A percentile compares a stretch with the other conserved stretches of the same genome.
Conservation (phyloP, 352 stramenopile genomes). For the Pilasporangium apinafurcum region DNA sequence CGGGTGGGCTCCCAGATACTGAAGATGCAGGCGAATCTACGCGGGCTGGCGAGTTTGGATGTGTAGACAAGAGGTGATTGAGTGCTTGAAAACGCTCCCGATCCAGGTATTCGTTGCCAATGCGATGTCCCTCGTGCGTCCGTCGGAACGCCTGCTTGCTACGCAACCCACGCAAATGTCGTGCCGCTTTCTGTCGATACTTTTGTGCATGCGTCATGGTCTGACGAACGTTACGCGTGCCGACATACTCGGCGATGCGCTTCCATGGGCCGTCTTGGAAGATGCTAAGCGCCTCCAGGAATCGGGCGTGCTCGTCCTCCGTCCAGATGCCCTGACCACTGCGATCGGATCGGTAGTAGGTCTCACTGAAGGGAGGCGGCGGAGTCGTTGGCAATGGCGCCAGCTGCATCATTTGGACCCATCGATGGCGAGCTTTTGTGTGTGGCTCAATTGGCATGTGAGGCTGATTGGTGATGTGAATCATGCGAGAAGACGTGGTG, state of each 20-base stretch:
- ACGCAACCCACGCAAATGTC: conserved; percentile 45
- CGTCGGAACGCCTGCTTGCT: conserved; percentile 74
- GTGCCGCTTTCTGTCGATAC: conserved; percentile 57
- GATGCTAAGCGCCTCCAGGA: conserved; percentile 68
- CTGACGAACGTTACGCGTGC: conserved; percentile 62
- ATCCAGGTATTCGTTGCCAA: conserved; percentile 56
- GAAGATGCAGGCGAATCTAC: not conserved
- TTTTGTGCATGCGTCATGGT: conserved; percentile 77
- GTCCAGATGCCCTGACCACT: conserved; percentile 52
- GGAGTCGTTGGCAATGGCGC: too few relatives aligned
- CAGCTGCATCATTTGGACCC: too few relatives aligned
- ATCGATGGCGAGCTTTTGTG: too few relatives aligned
- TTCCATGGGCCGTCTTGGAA: conserved; percentile 69
- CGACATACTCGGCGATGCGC: conserved; percentile 50
- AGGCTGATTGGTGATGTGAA: too few relatives aligned
- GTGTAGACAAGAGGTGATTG: not conserved
- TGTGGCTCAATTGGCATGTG: too few relatives aligned
- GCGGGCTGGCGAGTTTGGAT: not conserved
- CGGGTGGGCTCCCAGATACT: too few relatives aligned
- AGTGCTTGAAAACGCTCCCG: conserved; percentile 50
- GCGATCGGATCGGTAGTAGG: too few relatives aligned
- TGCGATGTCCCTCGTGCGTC: conserved; percentile 55
- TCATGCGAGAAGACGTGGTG: too few relatives aligned
- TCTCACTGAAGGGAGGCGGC: too few relatives aligned
- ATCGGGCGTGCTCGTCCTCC: conserved; percentile 52